Conservation (phyloP, 2,329 filamentous ascomycete species). For the Cordyceps pruinosa region DNA sequence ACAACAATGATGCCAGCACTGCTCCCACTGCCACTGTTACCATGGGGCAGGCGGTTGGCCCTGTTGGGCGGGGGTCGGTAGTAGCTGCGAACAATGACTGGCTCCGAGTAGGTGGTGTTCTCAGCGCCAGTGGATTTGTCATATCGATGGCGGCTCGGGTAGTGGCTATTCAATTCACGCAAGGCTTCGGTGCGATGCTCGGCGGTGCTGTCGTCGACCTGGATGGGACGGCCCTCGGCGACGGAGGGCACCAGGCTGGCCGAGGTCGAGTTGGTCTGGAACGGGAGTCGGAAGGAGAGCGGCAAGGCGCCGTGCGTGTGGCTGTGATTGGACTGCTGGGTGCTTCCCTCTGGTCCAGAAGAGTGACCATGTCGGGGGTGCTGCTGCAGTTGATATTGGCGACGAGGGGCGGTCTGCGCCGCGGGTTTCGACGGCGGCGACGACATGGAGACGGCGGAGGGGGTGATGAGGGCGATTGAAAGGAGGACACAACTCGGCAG, state of each 20-base stretch:
- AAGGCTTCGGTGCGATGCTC: conserved; percentile 53
- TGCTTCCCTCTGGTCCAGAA: neutral
- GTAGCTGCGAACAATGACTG: conserved; percentile 60
- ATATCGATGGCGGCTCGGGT: conserved; percentile 50
- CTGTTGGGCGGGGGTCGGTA: conserved; percentile 36
- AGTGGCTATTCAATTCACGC: conserved; percentile 52
- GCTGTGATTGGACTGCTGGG: neutral
- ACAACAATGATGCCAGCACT: conserved; percentile 23
- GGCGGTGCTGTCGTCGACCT: conserved; percentile 48
- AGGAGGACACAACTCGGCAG: too few species aligned
- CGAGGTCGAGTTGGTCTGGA: conserved; percentile 43
- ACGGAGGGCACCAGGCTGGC: conserved; percentile 47
- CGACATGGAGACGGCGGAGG: neutral
- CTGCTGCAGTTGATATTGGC: neutral
- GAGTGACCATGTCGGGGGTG: neutral
- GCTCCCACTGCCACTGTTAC: conserved; percentile 18
- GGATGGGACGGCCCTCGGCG: conserved; percentile 49
- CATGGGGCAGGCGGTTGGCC: conserved; percentile 22
- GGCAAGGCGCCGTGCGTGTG: conserved; percentile 29
- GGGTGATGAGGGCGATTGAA: neutral
- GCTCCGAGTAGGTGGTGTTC: conserved; percentile 55
- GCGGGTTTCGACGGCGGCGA: neutral
- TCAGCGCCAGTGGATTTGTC: conserved; percentile 49
- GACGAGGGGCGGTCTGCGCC: neutral
- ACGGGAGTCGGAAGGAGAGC: conserved; percentile 42